Base-by-base conservation (phyloP, 306 rosid species). In the Prunus mume region DNA sequence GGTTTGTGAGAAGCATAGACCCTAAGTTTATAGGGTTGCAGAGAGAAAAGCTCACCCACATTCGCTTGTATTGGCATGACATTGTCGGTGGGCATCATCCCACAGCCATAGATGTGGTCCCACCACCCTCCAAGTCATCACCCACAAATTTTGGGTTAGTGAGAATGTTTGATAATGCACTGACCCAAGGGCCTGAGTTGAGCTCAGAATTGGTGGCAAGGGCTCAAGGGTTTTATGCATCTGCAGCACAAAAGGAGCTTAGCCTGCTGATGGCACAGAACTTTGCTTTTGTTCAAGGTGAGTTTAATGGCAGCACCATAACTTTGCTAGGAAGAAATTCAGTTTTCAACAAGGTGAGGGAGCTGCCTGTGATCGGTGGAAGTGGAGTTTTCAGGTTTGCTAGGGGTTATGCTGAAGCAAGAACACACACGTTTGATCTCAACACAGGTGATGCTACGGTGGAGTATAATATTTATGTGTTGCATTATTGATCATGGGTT, bases 321-420 rank as follows among this genome's bases (percentile, higher is more conserved):
- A 86, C 93, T 0, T 63, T 90, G 15, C 65, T 90, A 34, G 93
- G 98, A 4, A 81, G 94, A 76, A 90, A 93, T 63, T 76, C 83
- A 2, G 52, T 89, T 11, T 68, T 79, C 70, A 14, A 79, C 12
- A 83, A 79, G 57, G 81, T 76, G 20, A 91, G 98, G 62, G 96
- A 93, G 76, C 80, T 93, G 93, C 91, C 93, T 6, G 92, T 89
- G 72, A 81, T 89, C n/a, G 96, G 94, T 17, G 96, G 96, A 2
- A 91, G 94, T 67, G 95, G 98, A 0, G 77, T 80, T 52, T 93
- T 93, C 76, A 46, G 91, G 56, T 87, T 93, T 72, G 93, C 93
- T 1, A 81, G 89, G 5, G 96, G 95, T 0, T 93, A 90, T 84
- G 93, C 84, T 41, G 64, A 76, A 9, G 85, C 76, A 7, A 78